Conservation (phyloP, 1,284 basidiomycete species). For the Tausonia pullulans region DNA sequence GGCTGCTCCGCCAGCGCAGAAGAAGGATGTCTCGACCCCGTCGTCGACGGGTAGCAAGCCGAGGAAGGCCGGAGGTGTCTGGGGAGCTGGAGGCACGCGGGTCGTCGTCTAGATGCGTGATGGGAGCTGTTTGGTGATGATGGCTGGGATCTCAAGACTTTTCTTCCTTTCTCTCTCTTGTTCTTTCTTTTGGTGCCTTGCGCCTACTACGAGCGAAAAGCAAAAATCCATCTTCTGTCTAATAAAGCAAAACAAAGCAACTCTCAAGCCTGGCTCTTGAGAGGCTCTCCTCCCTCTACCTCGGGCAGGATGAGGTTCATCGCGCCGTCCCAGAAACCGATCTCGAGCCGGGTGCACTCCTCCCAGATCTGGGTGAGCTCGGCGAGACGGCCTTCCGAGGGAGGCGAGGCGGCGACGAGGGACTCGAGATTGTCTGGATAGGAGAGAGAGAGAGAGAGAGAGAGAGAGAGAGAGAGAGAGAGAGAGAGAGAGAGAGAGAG, state of each 20-base stretch:
- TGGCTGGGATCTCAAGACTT: neutral
- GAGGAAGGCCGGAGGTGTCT: constrained; percentile 5
- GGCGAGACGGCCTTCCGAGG: constrained; percentile 48
- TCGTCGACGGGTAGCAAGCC: neutral
- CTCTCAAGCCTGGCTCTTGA: too few relatives aligned
- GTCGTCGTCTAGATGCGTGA: neutral
- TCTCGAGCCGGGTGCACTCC: constrained; percentile 66
- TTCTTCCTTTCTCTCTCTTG: neutral
- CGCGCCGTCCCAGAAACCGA: constrained; percentile 81
- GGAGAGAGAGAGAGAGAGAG: neutral
- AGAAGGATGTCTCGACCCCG: neutral
- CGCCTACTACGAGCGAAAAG: too few relatives aligned
- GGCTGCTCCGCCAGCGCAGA: neutral
- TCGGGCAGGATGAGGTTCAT: constrained; percentile 35
- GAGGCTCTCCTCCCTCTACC: neutral
- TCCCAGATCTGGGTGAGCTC: constrained; percentile 68
- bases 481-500: neutral
- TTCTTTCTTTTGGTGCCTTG: neutral
- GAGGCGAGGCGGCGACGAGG: constrained; percentile 50
- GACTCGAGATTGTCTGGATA: constrained; percentile 50
- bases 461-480: neutral
- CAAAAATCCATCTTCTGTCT: too few relatives aligned
- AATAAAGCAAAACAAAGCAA: too few relatives aligned
- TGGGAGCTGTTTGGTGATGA: neutral
- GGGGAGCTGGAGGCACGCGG: constrained; percentile 1